Percentiles rank a stretch among this genome's conserved stretches.
phyloP scores from a whole-genome alignment of 164 flowering plant genomes.

The Litsea cubeba region DNA sequence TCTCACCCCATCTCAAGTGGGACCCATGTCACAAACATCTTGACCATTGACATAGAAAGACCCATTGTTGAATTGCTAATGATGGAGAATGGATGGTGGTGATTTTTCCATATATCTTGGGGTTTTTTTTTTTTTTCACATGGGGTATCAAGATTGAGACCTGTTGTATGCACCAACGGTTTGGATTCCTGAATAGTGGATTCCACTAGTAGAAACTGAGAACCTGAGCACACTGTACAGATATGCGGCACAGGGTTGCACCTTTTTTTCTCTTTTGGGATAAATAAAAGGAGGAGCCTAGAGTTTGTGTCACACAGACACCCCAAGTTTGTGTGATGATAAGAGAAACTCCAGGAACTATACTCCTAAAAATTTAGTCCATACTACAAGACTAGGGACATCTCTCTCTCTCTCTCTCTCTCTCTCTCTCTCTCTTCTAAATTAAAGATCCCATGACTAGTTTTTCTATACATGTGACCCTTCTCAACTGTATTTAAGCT shows the following conservation, averaged over 20 bases:
- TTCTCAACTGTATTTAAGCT: slow-evolving; percentile 6
- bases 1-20: not conserved
- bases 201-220: not conserved
- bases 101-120: not conserved
- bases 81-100: not conserved
- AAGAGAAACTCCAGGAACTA: not conserved
- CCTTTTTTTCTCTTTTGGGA: not conserved
- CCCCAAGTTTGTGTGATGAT: not conserved
- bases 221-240: not conserved
- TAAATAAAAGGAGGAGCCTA: not conserved
- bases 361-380: not conserved
- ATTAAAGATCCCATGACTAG: slow-evolving; percentile 24
- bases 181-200: not conserved
- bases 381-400: not conserved
- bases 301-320: not conserved
- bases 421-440: slow-evolving; percentile 16
- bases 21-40: too few relatives aligned
- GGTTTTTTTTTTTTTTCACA: not conserved
- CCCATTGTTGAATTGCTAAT: not conserved
- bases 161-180: not conserved
- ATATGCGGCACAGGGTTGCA: not conserved
- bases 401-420: slow-evolving; percentile 5
- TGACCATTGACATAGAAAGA: too few relatives aligned
- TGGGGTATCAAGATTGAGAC: not conserved
- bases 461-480: slow-evolving; percentile 30